Evolutionary conservation across 805 yeast genomes (phyloP), one percentile per base, ranked within the genome.

Genomic region (Kazachstania kunashirensis): DNA sequence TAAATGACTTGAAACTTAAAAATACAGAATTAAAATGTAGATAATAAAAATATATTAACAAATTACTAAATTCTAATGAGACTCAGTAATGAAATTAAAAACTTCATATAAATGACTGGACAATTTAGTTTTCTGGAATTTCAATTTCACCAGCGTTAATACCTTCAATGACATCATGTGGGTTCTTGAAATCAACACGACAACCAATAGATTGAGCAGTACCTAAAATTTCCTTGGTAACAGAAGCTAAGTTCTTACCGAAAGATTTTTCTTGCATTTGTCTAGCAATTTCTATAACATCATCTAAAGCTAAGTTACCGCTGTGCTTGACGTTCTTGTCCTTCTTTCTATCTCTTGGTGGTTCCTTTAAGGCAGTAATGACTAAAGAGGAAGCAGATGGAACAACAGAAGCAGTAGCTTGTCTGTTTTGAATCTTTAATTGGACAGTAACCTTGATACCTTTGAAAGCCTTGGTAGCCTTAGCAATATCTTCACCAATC

Each of bases 311-410:
- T 63, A 92, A 78, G 89, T 89, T 92, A 77, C 98, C 98, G 68
- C 79, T 79, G 84, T 92, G 98, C 79, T 88, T 86, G 71, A 92
- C 84, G 77, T 92, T 89, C 92, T 92, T 92, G 68, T 92, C 97
- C 94, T 92, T 92, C 94, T 92, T 92, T 78, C 96, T 82, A 81
- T 92, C 98, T 84, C 98, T 89, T 67, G 96, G 96, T 58, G 98
- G 86, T 79, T 92, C 98, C 79, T 92, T 92, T 67, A 92, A 79
- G 58, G 98, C 98, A 67, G 96, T 85, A 72, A 92, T 92, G 67
- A 92, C 96, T 63, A 92, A 79, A 57, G 98, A 86, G 43, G 97
- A 89, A 59, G 98, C 98, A 68, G 97, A 80, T 73, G 98, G 98
- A 47, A 92, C 98, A 69, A 92, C 97, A 47, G 96, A 85, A 59